Conservation (phyloP, 78 protist genomes). For the slime mould (Dictyostelium discoideum) region dicty_2.7 NC_007089.4:1504501-1505000, state of each 20-base stretch:
- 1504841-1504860: constrained; percentile 47
- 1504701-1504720: background rate
- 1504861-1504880: constrained; percentile 65
- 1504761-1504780: constrained; percentile 86
- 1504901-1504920: background rate
- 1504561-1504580: background rate
- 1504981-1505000: constrained; percentile 60
- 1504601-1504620: background rate
- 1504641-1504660: background rate
- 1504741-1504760: constrained; percentile 53
- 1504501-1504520: background rate
- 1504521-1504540: background rate
- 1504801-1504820: constrained; percentile 88
- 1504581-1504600: background rate
- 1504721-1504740: background rate
- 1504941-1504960: constrained; percentile 71
- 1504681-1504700: background rate
- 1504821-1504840: constrained; percentile 77
- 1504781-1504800: constrained; percentile 86
- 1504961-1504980: constrained; percentile 26
- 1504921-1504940: constrained; percentile 58
- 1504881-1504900: constrained; percentile 21
- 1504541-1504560: background rate
- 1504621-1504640: background rate
- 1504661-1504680: background rate